These are phyloP conservation scores for Phytophthora podocarpi DNA, from an alignment of 352 stramenopile species.

Conservation along the genomic window DNA sequence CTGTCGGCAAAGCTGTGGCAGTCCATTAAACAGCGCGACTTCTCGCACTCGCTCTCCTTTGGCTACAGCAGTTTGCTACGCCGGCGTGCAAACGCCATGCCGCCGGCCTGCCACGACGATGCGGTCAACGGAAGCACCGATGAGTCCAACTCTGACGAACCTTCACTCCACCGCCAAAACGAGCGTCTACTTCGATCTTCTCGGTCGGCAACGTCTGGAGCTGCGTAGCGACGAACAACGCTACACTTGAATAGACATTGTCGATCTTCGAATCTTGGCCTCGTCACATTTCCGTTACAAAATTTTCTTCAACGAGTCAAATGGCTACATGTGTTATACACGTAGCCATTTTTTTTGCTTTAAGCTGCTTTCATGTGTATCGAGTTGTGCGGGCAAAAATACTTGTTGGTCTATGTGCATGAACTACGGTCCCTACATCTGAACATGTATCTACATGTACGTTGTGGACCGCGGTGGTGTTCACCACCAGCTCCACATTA, in stretches of 20 bases:
- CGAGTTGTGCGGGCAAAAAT: too few species aligned
- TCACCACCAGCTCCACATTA: conserved; percentile 1
- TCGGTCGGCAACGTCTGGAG: conserved; percentile 14
- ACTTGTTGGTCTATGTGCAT: conserved; percentile 29
- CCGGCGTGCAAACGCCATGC: conserved; percentile 3
- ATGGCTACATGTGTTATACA: background rate
- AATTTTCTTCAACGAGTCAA: too few species aligned
- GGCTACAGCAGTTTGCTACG: conserved; percentile 19
- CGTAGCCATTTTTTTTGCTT: too few species aligned
- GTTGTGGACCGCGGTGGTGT: conserved; percentile 12
- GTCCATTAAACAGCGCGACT: conserved; percentile 28
- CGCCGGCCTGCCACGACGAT: background rate
- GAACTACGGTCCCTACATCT: conserved; percentile 24
- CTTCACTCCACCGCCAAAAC: conserved; percentile 6
- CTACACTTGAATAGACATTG: conserved; percentile 9
- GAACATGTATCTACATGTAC: too few species aligned
- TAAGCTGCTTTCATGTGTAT: too few species aligned
- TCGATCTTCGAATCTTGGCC: background rate
- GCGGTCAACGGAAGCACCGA: conserved; percentile 19
- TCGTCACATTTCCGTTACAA: conserved; percentile 25
- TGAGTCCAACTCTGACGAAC: conserved; percentile 22
- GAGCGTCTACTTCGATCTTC: conserved; percentile 24
- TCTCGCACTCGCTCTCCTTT: conserved; percentile 20
- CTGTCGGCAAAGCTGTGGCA: conserved; percentile 33
- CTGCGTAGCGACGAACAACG: conserved; percentile 19